These are phyloP conservation scores for Ganoderma boninense DNA, from an alignment of 1,284 basidiomycete species.

Conservation along the genomic window DNA sequence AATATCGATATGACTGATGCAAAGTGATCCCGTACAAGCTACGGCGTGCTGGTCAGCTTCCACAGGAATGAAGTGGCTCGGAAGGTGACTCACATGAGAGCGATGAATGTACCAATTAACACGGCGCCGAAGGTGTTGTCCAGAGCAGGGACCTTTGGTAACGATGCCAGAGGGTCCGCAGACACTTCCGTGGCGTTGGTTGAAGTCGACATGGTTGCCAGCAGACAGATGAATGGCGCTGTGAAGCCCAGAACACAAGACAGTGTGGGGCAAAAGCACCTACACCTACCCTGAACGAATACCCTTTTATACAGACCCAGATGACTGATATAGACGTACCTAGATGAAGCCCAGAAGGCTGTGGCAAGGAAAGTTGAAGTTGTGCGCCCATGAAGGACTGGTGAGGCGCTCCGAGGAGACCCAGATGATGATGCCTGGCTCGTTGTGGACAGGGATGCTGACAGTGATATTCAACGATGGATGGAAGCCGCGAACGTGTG, in stretches of 20 bases:
- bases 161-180: neutral
- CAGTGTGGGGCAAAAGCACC: neutral
- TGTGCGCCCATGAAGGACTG: neutral
- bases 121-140: constrained; percentile 11
- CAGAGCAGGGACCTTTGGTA: neutral
- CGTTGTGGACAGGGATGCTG: neutral
- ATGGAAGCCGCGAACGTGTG: neutral
- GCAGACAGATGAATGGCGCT: neutral
- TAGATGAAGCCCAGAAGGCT: neutral
- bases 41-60: too few relatives aligned
- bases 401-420: neutral
- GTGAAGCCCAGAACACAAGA: neutral
- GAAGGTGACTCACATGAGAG: constrained; percentile 8
- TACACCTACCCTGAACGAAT: neutral
- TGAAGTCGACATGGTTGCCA: neutral
- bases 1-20: constrained; percentile 3
- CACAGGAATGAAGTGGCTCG: too few relatives aligned
- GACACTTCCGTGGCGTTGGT: neutral
- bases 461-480: neutral
- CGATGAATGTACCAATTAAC: constrained; percentile 9
- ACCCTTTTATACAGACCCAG: neutral
- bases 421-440: neutral
- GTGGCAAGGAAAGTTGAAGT: neutral
- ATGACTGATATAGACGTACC: neutral
- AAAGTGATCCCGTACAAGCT: neutral